Evolutionary conservation across 495 filamentous ascomycete genomes (phyloP), one percentile per base, ranked within the genome.

Genomic region (Aspergillus campestris): DNA sequence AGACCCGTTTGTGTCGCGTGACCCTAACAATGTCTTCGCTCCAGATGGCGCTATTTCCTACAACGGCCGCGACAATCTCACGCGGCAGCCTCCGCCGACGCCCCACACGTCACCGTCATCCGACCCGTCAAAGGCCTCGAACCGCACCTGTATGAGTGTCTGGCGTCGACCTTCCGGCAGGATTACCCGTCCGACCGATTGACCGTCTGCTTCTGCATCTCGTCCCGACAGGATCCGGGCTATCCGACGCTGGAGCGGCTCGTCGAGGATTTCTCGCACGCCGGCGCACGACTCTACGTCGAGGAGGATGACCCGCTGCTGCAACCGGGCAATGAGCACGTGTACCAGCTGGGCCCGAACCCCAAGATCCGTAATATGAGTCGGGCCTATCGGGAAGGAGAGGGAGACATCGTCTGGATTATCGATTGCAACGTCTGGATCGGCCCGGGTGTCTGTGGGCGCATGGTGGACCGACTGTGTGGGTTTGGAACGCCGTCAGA

Each of bases 361-460:
- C 94, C 94, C 8, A 99, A 99, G 68, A 95, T 99, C 55, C 77
- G 94, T 15, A 99, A 97, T 56, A 85, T 97, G 79, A 96, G 90
- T 54, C 80, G 89, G 13, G 91, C 84, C 5, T 99, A 95, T 56
- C 70, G 94, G n/a, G 94, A 97, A 60, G 88, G 90, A 0, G 87
- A 85, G 48, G 87, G 87, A 0, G 89, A 96, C 57, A 78, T 96
- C 38, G 71, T 97, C 18, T 99, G 94, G 94, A 82, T 95, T 37
- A 78, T 94, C 18, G 94, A 99, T 61, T 95, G 89, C 67, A 99
- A 99, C 59, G 80, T 97, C 34, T 99, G 94, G 94, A 74, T 97
- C 28, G 80, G 79, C 8, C 79, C 74, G 18, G 81, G 84, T 9
- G 89, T 88, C 0, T 79, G 81, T 32, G 87, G 81, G 4, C 77